phyloP scores from a whole-genome alignment of 768 basidiomycete species.

The Boletus pseudo-olivaceus region DNA sequence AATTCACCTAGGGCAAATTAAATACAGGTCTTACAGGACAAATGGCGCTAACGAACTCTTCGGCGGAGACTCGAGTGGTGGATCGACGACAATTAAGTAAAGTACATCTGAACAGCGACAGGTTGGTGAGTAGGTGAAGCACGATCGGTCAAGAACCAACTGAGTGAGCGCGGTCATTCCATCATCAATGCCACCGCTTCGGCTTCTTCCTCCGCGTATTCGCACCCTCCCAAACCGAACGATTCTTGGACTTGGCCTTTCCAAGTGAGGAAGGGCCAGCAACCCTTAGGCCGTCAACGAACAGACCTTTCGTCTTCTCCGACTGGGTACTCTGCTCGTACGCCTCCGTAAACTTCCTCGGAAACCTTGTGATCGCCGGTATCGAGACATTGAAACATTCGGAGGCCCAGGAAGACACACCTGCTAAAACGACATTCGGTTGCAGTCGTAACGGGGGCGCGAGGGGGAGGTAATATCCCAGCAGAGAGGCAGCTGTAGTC shows the following conservation, averaged over 20 bases:
- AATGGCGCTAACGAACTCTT: neutral
- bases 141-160: neutral
- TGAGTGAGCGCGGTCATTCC: no score
- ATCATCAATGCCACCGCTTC: slow-evolving; percentile 18
- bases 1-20: neutral
- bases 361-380: slow-evolving; percentile 15
- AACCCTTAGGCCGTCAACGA: slow-evolving; percentile 19
- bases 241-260: slow-evolving; percentile 22
- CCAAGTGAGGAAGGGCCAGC: slow-evolving; percentile 15
- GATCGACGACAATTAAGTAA: no score
- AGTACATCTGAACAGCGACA: neutral
- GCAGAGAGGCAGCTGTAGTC: slow-evolving; percentile 60
- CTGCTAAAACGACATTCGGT: slow-evolving; percentile 46
- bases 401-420: slow-evolving; percentile 57
- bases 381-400: slow-evolving; percentile 23
- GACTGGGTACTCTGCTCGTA: slow-evolving; percentile 13
- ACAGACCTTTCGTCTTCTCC: slow-evolving; percentile 20
- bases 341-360: slow-evolving; percentile 22
- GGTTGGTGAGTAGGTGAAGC: neutral
- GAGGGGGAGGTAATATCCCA: slow-evolving; percentile 70
- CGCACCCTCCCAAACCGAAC: slow-evolving; percentile 25
- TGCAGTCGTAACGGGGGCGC: slow-evolving; percentile 44
- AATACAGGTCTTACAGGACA: neutral
- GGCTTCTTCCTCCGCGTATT: slow-evolving; percentile 8
- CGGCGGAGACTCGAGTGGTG: neutral